Evolutionary conservation across 768 basidiomycete species (phyloP).

Genomic region (Tylopilus vinaceipallidus): DNA sequence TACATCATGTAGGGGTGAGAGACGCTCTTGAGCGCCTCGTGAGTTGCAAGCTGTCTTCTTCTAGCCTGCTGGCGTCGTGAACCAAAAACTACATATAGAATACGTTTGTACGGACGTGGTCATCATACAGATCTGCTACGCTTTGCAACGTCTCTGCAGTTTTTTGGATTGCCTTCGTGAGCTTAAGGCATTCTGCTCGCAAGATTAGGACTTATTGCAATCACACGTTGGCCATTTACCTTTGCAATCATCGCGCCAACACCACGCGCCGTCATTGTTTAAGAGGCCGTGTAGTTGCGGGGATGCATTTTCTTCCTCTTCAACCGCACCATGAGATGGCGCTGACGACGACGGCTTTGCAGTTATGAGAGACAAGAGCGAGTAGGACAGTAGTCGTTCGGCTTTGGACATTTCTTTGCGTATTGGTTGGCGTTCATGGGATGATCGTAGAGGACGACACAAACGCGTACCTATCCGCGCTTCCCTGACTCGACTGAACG

Average conservation of each 20-base stretch:
- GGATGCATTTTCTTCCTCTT: slow-evolving; percentile 43
- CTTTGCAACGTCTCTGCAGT: slow-evolving; percentile 69
- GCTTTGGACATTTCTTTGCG: slow-evolving; percentile 74
- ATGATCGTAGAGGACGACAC: not conserved
- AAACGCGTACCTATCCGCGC: slow-evolving; percentile 57
- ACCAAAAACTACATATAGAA: not conserved
- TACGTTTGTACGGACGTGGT: slow-evolving; percentile 54
- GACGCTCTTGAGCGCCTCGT: slow-evolving; percentile 72
- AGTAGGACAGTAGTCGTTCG: slow-evolving; percentile 70
- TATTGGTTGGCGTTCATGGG: not conserved
- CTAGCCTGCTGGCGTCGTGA: slow-evolving; percentile 51
- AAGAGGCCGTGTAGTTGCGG: slow-evolving; percentile 52
- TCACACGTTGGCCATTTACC: not conserved
- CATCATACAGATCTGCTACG: slow-evolving; percentile 76
- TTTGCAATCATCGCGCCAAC: slow-evolving; percentile 78
- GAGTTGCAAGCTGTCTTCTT: slow-evolving; percentile 66
- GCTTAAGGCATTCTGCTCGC: slow-evolving; percentile 57
- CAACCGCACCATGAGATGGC: slow-evolving; percentile 44
- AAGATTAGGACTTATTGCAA: not conserved
- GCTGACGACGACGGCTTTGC: slow-evolving; percentile 57
- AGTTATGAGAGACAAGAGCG: slow-evolving; percentile 72
- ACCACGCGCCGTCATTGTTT: slow-evolving; percentile 80
- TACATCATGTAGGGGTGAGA: slow-evolving; percentile 76
- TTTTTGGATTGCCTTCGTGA: slow-evolving; percentile 78
- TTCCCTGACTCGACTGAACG: slow-evolving; percentile 62